These are phyloP conservation scores for Eimeria necatrix DNA, from an alignment of 169 alveolate genomes.

Conservation along the genomic window DNA sequence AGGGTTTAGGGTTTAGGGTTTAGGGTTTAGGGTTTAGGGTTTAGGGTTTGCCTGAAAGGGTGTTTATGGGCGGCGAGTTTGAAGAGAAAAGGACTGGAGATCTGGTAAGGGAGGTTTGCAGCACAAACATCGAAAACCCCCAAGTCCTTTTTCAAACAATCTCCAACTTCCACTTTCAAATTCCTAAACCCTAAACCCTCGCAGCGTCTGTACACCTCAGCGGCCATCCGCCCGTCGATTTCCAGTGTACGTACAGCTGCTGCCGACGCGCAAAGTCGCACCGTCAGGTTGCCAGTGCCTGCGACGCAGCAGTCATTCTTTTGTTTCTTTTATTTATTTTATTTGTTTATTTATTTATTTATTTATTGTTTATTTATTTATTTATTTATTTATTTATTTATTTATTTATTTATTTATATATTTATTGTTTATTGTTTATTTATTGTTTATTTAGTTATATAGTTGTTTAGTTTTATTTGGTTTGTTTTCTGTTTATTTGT, in stretches of 20 bases:
- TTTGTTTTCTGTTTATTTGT: no score
- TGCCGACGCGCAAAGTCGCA: conserved; percentile 96
- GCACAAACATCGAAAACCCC: conserved; percentile 99
- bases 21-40: no score
- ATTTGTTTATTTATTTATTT: no score
- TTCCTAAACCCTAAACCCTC: conserved; percentile 90
- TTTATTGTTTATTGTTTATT: no score
- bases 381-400: no score
- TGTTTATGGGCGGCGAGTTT: conserved; percentile 98
- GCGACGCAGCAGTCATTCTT: neutral
- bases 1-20: neutral
- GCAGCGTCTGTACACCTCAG: conserved; percentile 98
- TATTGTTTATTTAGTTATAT: no score
- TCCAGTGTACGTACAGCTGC: conserved; percentile 98
- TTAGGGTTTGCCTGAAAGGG: conserved; percentile 88
- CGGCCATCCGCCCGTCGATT: conserved; percentile 99
- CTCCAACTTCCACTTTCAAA: conserved; percentile 95
- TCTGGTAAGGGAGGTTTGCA: conserved; percentile 99
- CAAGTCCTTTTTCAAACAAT: conserved; percentile 95
- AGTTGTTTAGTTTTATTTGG: no score
- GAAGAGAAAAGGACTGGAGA: conserved; percentile 99
- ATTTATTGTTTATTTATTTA: no score
- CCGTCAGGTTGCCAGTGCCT: conserved; percentile 98
- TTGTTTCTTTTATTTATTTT: no score
- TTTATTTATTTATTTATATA: no score